These are phyloP conservation scores for Aleurites moluccanus DNA, from an alignment of 441 rosid genomes.

Conservation along the genomic window DNA sequence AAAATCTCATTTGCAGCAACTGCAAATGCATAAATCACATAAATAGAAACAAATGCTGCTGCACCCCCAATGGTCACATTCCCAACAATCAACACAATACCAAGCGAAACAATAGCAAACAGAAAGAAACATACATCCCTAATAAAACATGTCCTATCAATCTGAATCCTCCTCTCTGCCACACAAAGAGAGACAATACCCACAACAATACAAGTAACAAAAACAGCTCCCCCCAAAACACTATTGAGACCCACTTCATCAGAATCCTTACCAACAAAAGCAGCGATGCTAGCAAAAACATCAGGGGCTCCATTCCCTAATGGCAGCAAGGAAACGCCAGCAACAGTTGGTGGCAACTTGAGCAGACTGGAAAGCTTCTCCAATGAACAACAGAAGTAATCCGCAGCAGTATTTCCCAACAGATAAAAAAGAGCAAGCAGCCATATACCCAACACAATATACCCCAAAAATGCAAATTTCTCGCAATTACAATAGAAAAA, in stretches of 20 bases:
- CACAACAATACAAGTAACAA: slow-evolving; percentile 79
- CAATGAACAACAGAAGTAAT: slow-evolving; percentile 83
- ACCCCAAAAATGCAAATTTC: slow-evolving; percentile 46
- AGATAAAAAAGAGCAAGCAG: slow-evolving; percentile 76
- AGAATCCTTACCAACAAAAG: slow-evolving; percentile 71
- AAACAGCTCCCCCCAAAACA: slow-evolving; percentile 88
- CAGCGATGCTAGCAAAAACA: slow-evolving; percentile 92
- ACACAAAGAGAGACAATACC: slow-evolving; percentile 72
- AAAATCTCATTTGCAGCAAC: slow-evolving; percentile 85
- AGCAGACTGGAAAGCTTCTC: slow-evolving; percentile 80
- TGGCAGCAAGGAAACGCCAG: slow-evolving; percentile 86
- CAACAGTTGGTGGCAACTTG: slow-evolving; percentile 80
- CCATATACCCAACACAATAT: slow-evolving; percentile 57
- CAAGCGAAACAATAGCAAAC: slow-evolving; percentile 41
- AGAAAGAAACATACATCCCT: slow-evolving; percentile 83
- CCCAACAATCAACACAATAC: slow-evolving; percentile 59
- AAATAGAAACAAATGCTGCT: slow-evolving; percentile 65
- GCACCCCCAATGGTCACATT: slow-evolving; percentile 60
- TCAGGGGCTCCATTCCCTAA: slow-evolving; percentile 96
- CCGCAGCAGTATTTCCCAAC: slow-evolving; percentile 90
- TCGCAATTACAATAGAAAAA: slow-evolving; percentile 71
- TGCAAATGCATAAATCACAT: slow-evolving; percentile 59
- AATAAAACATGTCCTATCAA: slow-evolving; percentile 75
- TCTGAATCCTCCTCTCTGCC: slow-evolving; percentile 61
- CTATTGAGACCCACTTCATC: slow-evolving; percentile 87